phyloP scores from a whole-genome alignment of 768 basidiomycete species.

The Agrocybe pediades region DNA sequence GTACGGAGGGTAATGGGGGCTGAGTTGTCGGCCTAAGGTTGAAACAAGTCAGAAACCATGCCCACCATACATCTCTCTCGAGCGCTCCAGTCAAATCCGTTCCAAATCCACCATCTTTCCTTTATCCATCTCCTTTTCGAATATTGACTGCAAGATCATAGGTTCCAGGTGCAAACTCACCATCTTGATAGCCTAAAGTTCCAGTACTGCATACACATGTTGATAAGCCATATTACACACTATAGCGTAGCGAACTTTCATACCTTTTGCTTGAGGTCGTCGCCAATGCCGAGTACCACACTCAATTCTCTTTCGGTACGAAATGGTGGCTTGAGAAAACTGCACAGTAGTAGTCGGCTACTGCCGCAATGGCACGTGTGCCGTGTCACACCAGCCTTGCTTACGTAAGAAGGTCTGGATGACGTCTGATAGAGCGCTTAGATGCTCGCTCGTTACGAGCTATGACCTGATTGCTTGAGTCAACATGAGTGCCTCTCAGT shows the following conservation, averaged over 20 bases:
- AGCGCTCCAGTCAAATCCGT: not conserved
- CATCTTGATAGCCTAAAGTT: constrained; percentile 33
- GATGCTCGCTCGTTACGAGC: no score
- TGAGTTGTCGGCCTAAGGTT: constrained; percentile 68
- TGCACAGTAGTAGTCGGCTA: constrained; percentile 46
- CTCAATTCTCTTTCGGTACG: constrained; percentile 12
- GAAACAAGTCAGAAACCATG: constrained; percentile 6
- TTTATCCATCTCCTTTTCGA: not conserved
- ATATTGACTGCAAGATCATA: constrained; percentile 9
- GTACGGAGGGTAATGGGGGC: constrained; percentile 95
- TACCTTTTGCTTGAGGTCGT: constrained; percentile 47
- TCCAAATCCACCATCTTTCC: not conserved
- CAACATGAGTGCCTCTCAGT: constrained; percentile 35
- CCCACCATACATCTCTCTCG: not conserved
- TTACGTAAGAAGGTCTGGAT: not conserved
- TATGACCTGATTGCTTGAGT: no score
- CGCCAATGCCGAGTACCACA: constrained; percentile 35
- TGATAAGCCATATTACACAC: not conserved
- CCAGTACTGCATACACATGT: constrained; percentile 12
- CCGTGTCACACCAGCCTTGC: constrained; percentile 23
- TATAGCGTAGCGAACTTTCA: constrained; percentile 18
- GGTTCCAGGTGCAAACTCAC: constrained; percentile 26
- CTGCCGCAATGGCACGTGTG: constrained; percentile 31
- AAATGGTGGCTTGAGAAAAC: constrained; percentile 39
- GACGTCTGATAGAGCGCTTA: no score